Base-by-base conservation (phyloP, 1,139 yeast species). In the Yamadazyma membranifaciens region DNA sequence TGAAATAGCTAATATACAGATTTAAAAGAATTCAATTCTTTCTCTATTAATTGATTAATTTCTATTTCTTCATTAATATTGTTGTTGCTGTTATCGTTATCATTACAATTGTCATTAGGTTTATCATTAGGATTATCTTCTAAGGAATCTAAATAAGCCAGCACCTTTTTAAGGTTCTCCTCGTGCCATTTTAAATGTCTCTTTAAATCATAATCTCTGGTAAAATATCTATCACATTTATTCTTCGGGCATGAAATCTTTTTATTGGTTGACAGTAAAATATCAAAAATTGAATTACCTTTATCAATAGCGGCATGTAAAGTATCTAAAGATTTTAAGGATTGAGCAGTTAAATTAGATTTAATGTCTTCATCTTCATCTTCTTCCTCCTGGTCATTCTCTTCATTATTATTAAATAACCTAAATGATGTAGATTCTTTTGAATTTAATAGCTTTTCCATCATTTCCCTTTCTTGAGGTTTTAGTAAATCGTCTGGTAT, bases 111-210 rank as follows among this genome's bases (percentile, higher is more conserved):
- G 36, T 63, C 64, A 41, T 60, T 49, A 16, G 43, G 45, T 10
- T 27, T 24, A 15, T 41, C 40, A 25, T 29, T 36, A 16, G 11
- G n/a, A 28, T 40, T 42, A 17, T 37, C 34, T 25, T 59, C 60
- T 31, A 70, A 50, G 1, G 66, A 57, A 6, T 50, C 51, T 44
- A 72, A 57, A 41, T 61, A 70, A 9, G 46, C 45, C 40, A 66
- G 67, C 10, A 71, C 60, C 47, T 59, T 64, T 33, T 47, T 47
- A 43, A 64, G 50, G 29, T 69, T 67, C 16, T 60, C 60, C 9
- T 67, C 66, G 52, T 81, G 87, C 83, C 84, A 78, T 31, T 56
- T 59, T 37, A 80, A 48, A 54, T 81, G 87, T 36, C 84, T 64
- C 16, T 57, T 54, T 29, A 79, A 56, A 51, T 80, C 84, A 48